Evolutionary conservation across 768 basidiomycete genomes (phyloP).

Genomic region (Nevesoporus exiguus): DNA sequence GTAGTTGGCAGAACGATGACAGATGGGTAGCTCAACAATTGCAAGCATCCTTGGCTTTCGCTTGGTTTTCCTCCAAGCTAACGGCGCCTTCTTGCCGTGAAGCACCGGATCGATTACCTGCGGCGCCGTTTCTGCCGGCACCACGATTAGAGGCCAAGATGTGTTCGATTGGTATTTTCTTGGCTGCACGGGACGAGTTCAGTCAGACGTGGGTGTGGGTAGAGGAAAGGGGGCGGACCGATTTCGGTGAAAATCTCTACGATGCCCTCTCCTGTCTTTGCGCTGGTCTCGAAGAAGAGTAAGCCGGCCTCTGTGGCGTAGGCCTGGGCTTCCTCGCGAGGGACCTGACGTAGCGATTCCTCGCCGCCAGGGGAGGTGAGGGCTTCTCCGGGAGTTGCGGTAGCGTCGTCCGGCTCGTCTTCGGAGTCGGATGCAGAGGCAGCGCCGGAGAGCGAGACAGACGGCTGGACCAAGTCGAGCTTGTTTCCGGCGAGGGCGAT

Average conservation of each 20-base stretch:
- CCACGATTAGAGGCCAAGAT: constrained; percentile 81
- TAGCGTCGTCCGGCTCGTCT: constrained; percentile 92
- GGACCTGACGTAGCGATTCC: constrained; percentile 83
- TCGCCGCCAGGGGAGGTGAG: constrained; percentile 50
- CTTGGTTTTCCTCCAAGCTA: constrained; percentile 63
- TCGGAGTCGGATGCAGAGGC: constrained; percentile 65
- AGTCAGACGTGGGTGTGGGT: neutral
- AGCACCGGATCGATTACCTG: constrained; percentile 49
- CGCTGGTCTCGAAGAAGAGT: constrained; percentile 96
- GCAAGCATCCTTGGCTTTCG: constrained; percentile 73
- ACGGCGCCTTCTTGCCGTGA: constrained; percentile 54
- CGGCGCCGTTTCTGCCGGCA: constrained; percentile 57
- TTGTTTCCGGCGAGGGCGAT: constrained; percentile 99
- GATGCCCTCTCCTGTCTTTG: constrained; percentile 94
- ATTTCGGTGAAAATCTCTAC: constrained; percentile 98
- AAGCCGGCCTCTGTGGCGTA: constrained; percentile 95
- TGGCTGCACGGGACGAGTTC: constrained; percentile 45
- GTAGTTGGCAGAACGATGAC: constrained; percentile 18
- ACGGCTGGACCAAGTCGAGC: constrained; percentile 80
- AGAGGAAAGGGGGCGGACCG: constrained; percentile 48
- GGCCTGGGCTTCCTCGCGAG: constrained; percentile 91
- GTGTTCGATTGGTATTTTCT: constrained; percentile 90
- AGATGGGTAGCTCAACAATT: constrained; percentile 56
- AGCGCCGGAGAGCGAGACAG: constrained; percentile 47
- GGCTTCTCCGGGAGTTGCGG: constrained; percentile 74